Percentiles rank a stretch among this genome's conserved stretches.
Conservation (phyloP, 441 rosid genomes). For the Erodium trifolium region DNA sequence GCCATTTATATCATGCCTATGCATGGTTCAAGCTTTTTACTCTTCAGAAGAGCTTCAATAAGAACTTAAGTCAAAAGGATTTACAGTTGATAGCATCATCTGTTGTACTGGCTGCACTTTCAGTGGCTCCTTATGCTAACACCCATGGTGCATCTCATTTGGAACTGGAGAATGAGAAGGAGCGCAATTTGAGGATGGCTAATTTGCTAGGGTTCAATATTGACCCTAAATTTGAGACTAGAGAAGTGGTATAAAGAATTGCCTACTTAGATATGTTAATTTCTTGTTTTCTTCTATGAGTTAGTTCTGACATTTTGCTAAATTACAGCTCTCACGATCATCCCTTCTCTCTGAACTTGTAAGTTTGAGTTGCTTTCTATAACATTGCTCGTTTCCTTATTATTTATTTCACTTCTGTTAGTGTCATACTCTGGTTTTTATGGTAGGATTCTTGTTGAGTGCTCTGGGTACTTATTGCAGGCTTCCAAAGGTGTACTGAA, state of each 20-base stretch:
- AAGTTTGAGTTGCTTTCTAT: constrained; percentile 22
- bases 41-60: constrained; percentile 92
- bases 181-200: constrained; percentile 84
- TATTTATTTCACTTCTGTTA: background rate
- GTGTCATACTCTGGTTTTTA: background rate
- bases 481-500: constrained; percentile 82
- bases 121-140: constrained; percentile 66
- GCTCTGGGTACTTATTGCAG: constrained; percentile 30
- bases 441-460: constrained; percentile 6
- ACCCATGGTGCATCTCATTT: constrained; percentile 58
- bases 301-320: constrained; percentile 13
- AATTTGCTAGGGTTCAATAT: constrained; percentile 89
- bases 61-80: constrained; percentile 90
- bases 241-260: constrained; percentile 61
- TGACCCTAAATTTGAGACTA: constrained; percentile 74
- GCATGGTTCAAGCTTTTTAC: constrained; percentile 94
- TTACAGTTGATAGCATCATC: constrained; percentile 90
- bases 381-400: background rate
- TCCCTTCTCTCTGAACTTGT: constrained; percentile 87
- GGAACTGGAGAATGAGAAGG: constrained; percentile 86
- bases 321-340: constrained; percentile 81
- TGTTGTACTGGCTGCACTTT: constrained; percentile 83
- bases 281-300: constrained; percentile 11
- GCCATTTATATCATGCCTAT: constrained; percentile 90
- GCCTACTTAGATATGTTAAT: constrained; percentile 5